Percentiles rank a stretch among this genome's conserved stretches.
Conservation (phyloP, 805 yeast genomes). For the Ogataea nonfermentans region DNA sequence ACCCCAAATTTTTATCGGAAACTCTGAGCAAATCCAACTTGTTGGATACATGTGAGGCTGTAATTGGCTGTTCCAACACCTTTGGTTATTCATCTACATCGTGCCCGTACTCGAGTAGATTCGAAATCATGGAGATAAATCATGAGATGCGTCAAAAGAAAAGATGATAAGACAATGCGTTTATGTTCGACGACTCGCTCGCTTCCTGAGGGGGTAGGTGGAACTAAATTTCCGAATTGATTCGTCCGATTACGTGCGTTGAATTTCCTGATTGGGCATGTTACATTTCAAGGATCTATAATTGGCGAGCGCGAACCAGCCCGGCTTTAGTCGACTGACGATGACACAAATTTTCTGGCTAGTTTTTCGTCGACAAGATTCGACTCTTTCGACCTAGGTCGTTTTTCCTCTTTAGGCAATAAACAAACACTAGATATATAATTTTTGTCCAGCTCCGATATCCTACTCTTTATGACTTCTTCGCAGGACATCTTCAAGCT, state of each 20-base stretch:
- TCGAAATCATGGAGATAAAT: too few species aligned
- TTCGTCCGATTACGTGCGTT: conserved; percentile 5
- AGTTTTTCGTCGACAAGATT: not conserved
- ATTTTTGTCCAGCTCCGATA: conserved; percentile 9
- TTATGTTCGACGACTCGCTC: conserved; percentile 2
- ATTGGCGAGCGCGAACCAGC: conserved; percentile 3
- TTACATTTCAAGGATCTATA: conserved; percentile 7
- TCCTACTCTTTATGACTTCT: conserved; percentile 6
- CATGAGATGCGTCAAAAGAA: conserved; percentile 8
- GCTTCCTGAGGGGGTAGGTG: conserved; percentile 1
- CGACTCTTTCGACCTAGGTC: conserved; percentile 1
- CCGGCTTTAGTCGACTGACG: too few species aligned
- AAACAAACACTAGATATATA: conserved; percentile 8
- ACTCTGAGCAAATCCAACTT: not conserved
- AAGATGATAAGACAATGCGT: conserved; percentile 13
- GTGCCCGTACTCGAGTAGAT: not conserved
- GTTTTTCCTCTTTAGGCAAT: conserved; percentile 7
- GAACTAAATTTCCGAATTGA: conserved; percentile 1
- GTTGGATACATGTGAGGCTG: not conserved
- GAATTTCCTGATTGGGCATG: conserved; percentile 3
- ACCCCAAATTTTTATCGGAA: conserved; percentile 1
- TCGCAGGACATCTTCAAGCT: conserved; percentile 26
- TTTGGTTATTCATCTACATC: too few species aligned
- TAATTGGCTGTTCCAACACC: not conserved
- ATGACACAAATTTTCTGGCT: not conserved